Conservation (phyloP, 2,329 filamentous ascomycete genomes). For the Trichoderma citrinoviride region DNA sequence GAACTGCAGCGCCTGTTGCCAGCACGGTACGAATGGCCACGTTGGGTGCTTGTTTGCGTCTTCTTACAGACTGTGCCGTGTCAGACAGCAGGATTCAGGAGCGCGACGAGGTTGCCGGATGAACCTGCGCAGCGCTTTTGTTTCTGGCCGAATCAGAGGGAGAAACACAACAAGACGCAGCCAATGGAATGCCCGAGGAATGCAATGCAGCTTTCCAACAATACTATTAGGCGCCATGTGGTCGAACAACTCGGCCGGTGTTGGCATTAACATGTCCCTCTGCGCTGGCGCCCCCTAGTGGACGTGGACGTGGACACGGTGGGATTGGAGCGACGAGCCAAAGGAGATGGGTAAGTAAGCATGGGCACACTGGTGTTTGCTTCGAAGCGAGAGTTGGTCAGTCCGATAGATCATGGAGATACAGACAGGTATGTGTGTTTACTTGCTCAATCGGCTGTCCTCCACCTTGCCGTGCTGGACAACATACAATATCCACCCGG, state of each 20-base stretch:
- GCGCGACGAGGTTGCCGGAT: constrained; percentile 9
- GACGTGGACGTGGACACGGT: neutral
- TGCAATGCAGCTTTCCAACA: constrained; percentile 19
- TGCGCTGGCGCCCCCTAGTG: constrained; percentile 8
- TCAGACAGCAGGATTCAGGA: constrained; percentile 19
- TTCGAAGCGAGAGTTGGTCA: constrained; percentile 1
- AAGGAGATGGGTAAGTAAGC: neutral
- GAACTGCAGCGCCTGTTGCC: constrained; percentile 1
- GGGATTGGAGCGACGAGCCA: neutral
- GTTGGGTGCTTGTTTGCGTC: neutral
- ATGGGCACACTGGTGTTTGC: neutral
- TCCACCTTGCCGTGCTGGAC: constrained; percentile 2
- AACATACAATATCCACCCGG: neutral
- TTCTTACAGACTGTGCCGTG: neutral
- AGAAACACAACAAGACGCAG: neutral
- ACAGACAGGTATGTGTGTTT: neutral
- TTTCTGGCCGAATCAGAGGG: constrained; percentile 1
- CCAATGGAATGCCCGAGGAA: constrained; percentile 11
- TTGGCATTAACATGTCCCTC: constrained; percentile 14
- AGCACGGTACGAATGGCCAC: constrained; percentile 12
- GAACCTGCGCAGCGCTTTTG: neutral
- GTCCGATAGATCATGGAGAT: too few relatives aligned
- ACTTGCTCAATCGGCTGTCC: neutral
- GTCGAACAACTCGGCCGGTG: constrained; percentile 16
- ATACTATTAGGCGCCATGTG: constrained; percentile 23